Base-by-base conservation (phyloP, 148 eudicot genomes). In the Fagopyrum homotropicum region DNA sequence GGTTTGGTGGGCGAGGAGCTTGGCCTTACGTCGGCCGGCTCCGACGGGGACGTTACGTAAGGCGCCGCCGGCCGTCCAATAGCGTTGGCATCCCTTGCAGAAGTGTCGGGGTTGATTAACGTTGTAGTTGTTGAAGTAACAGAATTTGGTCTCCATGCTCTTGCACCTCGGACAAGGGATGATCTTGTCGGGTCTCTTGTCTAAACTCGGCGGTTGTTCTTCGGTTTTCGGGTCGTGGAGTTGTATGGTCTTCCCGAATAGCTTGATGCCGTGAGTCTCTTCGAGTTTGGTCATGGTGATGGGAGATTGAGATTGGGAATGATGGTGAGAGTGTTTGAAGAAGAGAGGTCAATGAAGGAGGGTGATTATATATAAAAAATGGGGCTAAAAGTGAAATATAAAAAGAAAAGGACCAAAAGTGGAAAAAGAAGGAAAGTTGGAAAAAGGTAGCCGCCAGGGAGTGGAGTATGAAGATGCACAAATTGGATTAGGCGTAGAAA, bases 1-100 rank as follows among this genome's bases (percentile, higher is more conserved):
- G 43, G 35, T 26, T 22, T 30, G 35, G 17, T 5, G 80, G 51
- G 88, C 79, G 1, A 79, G 83, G 2, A 86, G 85, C 82, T 89
- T 89, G n/a, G 49, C 47, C 78, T 86, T 90, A 70, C 95, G 85
- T 12, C 95, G 90, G 15, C 95, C 95, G 1, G 95, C 91, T 0
- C 95, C 95, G 3, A 90, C 82, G 2, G 95, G 95, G 3, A 90
- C 95, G 75, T 90, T 90, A 2, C 95, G 77, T 5, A 90, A 86
- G 47, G 92, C 92, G 15, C 95, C 95, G 3, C 95, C 95, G n/a
- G 95, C 95, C 3, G 92, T 90, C 94, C 96, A 90, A 54, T 90
- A 90, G 61, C 96, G 57, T 50, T 88, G 96, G 72, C 96, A 90
- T 43, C 92, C 88, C 81, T 81, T 86, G 12, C 95, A 90, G 8